Evolutionary conservation across 805 yeast species (phyloP).

Genomic region (Metschnikowia gelsemii): DNA sequence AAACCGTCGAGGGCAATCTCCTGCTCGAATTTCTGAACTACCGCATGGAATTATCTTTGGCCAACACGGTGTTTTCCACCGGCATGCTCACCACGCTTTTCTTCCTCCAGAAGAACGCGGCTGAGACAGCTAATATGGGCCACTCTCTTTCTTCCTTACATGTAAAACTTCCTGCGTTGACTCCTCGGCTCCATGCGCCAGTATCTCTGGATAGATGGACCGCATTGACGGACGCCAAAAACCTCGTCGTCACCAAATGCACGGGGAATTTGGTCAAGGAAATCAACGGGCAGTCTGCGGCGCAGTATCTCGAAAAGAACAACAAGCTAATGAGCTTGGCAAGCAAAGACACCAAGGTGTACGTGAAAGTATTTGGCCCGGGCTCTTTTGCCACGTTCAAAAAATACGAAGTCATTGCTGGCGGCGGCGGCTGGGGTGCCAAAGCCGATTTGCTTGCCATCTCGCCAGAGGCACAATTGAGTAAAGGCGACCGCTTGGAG

Average conservation of each 20-base stretch:
- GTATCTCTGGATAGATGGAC: constrained; percentile 34
- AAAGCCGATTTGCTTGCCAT: constrained; percentile 64
- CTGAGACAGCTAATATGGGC: constrained; percentile 24
- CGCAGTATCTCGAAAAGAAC: constrained; percentile 52
- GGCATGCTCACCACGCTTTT: constrained; percentile 36
- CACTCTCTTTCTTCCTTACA: constrained; percentile 30
- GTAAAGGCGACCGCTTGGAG: constrained; percentile 46
- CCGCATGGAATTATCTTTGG: constrained; percentile 28
- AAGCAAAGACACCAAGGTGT: constrained; percentile 46
- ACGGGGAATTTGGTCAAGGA: constrained; percentile 60
- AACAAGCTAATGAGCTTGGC: constrained; percentile 36
- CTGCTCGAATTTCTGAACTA: constrained; percentile 19
- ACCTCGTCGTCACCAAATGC: constrained; percentile 46
- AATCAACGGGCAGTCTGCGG: constrained; percentile 56
- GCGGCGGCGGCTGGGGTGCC: constrained; percentile 78
- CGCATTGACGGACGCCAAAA: constrained; percentile 25
- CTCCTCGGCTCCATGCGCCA: constrained; percentile 8
- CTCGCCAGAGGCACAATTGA: constrained; percentile 53
- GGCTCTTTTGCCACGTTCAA: neutral
- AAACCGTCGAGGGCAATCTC: constrained; percentile 28
- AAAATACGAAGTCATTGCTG: constrained; percentile 59
- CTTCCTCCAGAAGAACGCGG: constrained; percentile 27
- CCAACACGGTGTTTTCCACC: constrained; percentile 43
- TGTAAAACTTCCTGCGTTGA: constrained; percentile 25
- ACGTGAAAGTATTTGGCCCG: constrained; percentile 29